Percentiles rank a stretch among this genome's conserved stretches.
Conservation (phyloP, 1,284 basidiomycete genomes). For the Sanghuangporus baumii region DNA sequence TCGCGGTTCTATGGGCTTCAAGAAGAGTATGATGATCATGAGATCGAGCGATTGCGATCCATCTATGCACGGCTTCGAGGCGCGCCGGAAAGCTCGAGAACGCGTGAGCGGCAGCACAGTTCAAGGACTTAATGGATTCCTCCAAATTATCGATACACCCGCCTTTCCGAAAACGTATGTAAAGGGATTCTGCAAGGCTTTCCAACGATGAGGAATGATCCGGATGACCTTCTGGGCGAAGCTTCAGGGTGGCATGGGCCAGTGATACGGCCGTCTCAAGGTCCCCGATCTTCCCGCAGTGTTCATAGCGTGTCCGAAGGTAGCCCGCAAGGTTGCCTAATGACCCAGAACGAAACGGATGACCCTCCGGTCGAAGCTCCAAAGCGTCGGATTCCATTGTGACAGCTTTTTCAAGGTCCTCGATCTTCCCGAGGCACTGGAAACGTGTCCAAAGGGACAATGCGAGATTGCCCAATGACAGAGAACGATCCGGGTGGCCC, state of each 20-base stretch:
- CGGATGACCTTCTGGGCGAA: background rate
- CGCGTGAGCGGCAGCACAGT: background rate
- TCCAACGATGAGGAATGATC: background rate
- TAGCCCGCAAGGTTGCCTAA: background rate
- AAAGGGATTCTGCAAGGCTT: background rate
- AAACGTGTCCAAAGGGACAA: too few species aligned
- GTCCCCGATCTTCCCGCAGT: background rate
- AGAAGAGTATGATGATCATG: background rate
- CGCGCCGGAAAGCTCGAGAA: background rate
- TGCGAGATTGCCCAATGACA: too few species aligned
- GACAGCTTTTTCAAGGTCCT: too few species aligned
- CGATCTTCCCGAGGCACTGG: too few species aligned
- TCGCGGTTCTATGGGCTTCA: background rate
- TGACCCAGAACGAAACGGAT: too few species aligned
- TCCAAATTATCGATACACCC: background rate
- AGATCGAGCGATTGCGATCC: background rate
- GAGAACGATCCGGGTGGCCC: too few species aligned
- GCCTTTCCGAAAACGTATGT: background rate
- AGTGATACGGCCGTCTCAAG: background rate
- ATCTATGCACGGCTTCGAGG: background rate
- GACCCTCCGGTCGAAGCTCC: too few species aligned
- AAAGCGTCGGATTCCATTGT: too few species aligned
- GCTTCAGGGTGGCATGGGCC: background rate
- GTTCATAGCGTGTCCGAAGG: background rate
- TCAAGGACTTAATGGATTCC: background rate